Conservation (phyloP, 768 basidiomycete species). For the Pleurotus eryngii region DNA sequence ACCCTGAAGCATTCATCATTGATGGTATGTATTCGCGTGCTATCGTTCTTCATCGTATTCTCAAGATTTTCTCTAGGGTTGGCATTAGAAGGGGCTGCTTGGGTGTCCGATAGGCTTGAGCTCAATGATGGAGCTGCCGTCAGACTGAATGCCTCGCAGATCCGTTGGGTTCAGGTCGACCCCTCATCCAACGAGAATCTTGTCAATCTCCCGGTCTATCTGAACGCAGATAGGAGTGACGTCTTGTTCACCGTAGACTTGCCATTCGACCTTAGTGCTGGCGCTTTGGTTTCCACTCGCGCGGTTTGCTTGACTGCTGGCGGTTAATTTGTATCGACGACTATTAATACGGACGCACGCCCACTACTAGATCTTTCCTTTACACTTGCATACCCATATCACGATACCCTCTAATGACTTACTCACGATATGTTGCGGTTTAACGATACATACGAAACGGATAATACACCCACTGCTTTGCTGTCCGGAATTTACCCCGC, state of each 20-base stretch:
- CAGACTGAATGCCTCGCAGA: conserved; percentile 74
- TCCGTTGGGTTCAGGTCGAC: conserved; percentile 77
- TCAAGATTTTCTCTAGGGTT: conserved; percentile 51
- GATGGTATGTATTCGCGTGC: conserved; percentile 59
- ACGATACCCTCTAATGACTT: neutral
- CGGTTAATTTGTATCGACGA: conserved; percentile 31
- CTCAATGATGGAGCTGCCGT: conserved; percentile 86
- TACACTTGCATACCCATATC: conserved; percentile 9
- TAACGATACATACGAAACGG: too few species aligned
- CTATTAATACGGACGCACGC: too few species aligned
- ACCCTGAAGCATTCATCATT: conserved; percentile 77
- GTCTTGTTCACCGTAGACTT: conserved; percentile 89
- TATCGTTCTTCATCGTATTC: conserved; percentile 9
- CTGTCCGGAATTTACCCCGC: too few species aligned
- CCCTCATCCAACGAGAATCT: conserved; percentile 30
- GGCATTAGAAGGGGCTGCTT: conserved; percentile 82
- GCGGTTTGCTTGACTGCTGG: conserved; percentile 90
- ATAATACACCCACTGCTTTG: too few species aligned
- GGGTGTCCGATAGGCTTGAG: conserved; percentile 63
- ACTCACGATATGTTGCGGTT: neutral
- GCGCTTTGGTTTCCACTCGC: conserved; percentile 75
- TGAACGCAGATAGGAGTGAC: conserved; percentile 86
- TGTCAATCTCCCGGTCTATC: conserved; percentile 88
- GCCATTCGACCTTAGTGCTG: conserved; percentile 66
- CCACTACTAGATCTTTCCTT: too few species aligned